Conservation (phyloP, 2,329 filamentous ascomycete genomes). For the Dichotomopilus funicola region DNA sequence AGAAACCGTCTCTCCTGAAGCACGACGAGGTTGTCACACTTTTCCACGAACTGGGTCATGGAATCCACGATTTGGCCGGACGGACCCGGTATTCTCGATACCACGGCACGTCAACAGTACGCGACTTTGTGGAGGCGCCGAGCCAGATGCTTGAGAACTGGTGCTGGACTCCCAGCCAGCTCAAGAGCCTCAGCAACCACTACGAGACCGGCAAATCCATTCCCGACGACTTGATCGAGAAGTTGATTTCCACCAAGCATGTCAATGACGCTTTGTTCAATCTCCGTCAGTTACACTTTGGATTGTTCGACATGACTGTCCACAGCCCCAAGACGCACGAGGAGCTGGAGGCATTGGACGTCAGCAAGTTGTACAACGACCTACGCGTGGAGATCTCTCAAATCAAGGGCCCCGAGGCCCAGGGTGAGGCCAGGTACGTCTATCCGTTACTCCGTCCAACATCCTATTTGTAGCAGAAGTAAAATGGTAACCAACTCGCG, state of each 20-base stretch:
- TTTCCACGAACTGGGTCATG: conserved; percentile 71
- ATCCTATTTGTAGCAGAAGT: neutral
- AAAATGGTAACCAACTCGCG: neutral
- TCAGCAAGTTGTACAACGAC: conserved; percentile 63
- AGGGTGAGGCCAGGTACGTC: conserved; percentile 50
- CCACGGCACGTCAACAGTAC: conserved; percentile 59
- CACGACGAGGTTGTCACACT: conserved; percentile 77
- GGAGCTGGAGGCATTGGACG: conserved; percentile 59
- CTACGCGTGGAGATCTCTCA: conserved; percentile 65
- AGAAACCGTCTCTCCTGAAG: conserved; percentile 72
- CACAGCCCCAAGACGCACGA: conserved; percentile 65
- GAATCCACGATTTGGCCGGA: conserved; percentile 62
- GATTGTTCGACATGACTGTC: conserved; percentile 77
- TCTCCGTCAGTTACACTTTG: conserved; percentile 71
- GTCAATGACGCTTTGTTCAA: conserved; percentile 77
- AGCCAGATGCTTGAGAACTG: conserved; percentile 71
- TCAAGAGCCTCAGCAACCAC: conserved; percentile 64
- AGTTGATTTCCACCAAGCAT: conserved; percentile 69
- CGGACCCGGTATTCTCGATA: conserved; percentile 58
- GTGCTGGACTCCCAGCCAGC: conserved; percentile 63
- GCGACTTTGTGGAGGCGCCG: conserved; percentile 66
- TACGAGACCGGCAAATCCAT: conserved; percentile 65
- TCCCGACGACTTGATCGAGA: conserved; percentile 66
- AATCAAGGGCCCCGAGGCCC: conserved; percentile 65
- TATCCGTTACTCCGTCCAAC: neutral